Percentiles rank a stretch among this genome's conserved stretches.
phyloP scores from a whole-genome alignment of 83 land plant genomes.

The Thuja plicata region DNA sequence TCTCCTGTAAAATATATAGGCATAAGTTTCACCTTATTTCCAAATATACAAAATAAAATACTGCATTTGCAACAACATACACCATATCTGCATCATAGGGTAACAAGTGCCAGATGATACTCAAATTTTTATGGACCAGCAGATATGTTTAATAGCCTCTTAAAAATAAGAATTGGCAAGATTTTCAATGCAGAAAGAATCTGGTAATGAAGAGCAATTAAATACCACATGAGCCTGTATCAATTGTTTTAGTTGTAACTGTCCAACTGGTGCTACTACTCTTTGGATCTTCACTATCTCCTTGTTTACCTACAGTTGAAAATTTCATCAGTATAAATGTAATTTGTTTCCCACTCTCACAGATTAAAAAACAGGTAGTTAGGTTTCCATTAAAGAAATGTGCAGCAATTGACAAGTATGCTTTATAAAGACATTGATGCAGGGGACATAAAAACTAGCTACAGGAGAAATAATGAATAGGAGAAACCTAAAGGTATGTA shows the following conservation, averaged over 20 bases:
- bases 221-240: constrained; percentile 94
- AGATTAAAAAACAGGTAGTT: not conserved
- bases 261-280: constrained; percentile 93
- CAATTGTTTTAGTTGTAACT: constrained; percentile 79
- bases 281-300: constrained; percentile 98
- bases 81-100: not conserved
- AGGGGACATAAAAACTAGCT: not conserved
- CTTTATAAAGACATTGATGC: not conserved
- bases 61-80: not conserved
- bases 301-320: constrained; percentile 77
- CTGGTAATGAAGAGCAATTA: not conserved
- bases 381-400: not conserved
- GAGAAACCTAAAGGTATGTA: too few species aligned
- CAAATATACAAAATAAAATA: not conserved
- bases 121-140: not conserved
- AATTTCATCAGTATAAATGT: constrained; percentile 8
- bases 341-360: not conserved
- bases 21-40: not conserved
- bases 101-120: not conserved
- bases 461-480: too few species aligned
- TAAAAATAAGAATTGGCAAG: not conserved
- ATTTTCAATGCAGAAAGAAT: constrained; percentile 6
- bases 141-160: not conserved
- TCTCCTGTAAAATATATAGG: constrained; percentile 54
- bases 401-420: not conserved